Base-by-base conservation (phyloP, 2,329 filamentous ascomycete genomes). In the Aspergillus fumigatus region DNA sequence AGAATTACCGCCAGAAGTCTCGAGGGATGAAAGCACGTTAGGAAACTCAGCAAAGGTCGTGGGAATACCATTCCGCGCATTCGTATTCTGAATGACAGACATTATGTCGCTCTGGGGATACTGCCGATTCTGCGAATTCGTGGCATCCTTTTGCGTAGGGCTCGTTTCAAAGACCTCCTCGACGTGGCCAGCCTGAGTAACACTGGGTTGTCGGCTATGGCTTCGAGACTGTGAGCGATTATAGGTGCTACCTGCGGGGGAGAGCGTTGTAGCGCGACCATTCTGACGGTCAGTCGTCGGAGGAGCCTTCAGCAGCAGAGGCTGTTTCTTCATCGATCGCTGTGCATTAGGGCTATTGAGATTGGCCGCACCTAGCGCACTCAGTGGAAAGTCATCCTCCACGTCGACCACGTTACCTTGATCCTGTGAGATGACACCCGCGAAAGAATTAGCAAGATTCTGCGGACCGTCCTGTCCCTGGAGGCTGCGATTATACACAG, bases 401-500 rank as follows among this genome's bases (percentile, higher is more conserved):
- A 86, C 78, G 67, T 88, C 84, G 26, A 87, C 83, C 10, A 87
- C 80, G 63, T 83, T 84, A 21, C 83, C 82, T 62, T 83, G 82
- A 47, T 82, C 80, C 49, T 82, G 79, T 14, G 88, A 84, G 56
- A 94, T 87, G 57, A 89, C 84, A 62, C 86, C 88, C 4, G 87
- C 85, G 69, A 97, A 89, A 69, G 96, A 88, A 64, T 95, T 92
- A 55, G 89, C 86, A 45, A 97, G 83, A 58, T 90, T 93, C 68
- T 90, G 85, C 1, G 84, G 81, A 19, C 84, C 83, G 32, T 86
- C 87, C 65, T 93, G 88, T 38, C 92, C 90, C 70, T 97, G 92
- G 51, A 99, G 77, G 61, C 91, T 96, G 68, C 95, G 88, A 61
- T 96, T 89, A 76, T 97, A 99, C 45, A 99, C 93, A 11, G 95